Percentiles rank a stretch among this genome's conserved stretches.
These are phyloP conservation scores for Thuja plicata DNA, from an alignment of 83 land plant species.

Conservation along the genomic window DNA sequence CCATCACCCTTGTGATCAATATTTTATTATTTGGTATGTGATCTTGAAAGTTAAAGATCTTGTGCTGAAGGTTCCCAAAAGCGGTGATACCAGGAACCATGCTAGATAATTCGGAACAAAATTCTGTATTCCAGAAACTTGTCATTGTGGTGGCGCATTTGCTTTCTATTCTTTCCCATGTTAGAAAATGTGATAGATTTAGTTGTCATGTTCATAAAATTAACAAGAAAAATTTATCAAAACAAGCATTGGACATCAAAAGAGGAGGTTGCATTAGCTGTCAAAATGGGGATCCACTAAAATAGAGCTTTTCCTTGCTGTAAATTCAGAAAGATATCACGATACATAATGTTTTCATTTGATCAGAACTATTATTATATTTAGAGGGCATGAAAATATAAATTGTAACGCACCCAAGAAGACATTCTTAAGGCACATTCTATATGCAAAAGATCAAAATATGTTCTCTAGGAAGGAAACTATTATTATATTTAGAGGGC, in stretches of 20 bases:
- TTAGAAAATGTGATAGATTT: not conserved
- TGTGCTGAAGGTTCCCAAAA: not conserved
- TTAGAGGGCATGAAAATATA: not conserved
- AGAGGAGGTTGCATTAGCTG: not conserved
- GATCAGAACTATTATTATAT: not conserved
- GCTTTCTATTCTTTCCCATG: not conserved
- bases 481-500: not conserved
- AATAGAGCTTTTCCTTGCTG: not conserved
- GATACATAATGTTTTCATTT: not conserved
- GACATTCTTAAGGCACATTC: not conserved
- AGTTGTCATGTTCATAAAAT: not conserved
- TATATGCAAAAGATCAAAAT: not conserved
- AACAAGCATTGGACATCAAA: not conserved
- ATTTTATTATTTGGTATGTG: not conserved
- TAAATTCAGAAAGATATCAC: not conserved
- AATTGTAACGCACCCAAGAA: not conserved
- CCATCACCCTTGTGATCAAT: too few relatives aligned
- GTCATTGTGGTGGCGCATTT: too few relatives aligned
- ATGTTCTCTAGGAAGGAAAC: not conserved
- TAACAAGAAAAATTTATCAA: not conserved
- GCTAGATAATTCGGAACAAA: not conserved
- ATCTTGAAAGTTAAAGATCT: not conserved
- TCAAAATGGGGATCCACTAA: not conserved
- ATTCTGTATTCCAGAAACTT: not conserved
- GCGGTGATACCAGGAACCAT: not conserved